These are phyloP conservation scores for Asterella californica DNA, from an alignment of 225 moss, liverwort and hornwort genomes.

Conservation along the genomic window DNA sequence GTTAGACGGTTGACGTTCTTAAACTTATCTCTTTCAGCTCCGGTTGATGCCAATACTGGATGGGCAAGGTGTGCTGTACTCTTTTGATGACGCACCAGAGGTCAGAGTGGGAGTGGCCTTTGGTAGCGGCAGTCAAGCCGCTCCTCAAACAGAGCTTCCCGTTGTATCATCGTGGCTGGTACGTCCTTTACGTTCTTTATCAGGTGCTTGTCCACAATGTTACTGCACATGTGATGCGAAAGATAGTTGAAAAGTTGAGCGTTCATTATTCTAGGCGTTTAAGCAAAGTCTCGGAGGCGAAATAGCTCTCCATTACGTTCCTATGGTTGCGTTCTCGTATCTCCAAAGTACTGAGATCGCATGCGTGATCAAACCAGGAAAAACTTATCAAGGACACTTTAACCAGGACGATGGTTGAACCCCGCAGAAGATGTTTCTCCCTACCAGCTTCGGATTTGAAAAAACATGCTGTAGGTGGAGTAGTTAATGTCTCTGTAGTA, in stretches of 20 bases:
- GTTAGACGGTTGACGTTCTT: not conserved
- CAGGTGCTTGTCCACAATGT: too few species aligned
- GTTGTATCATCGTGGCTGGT: constrained; percentile 91
- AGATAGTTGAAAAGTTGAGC: not conserved
- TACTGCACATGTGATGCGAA: not conserved
- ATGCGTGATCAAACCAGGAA: constrained; percentile 30
- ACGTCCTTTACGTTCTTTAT: constrained; percentile 24
- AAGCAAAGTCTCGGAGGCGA: not conserved
- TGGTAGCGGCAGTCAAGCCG: constrained; percentile 73
- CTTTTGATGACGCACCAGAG: constrained; percentile 70
- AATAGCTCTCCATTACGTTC: not conserved
- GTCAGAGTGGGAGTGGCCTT: constrained; percentile 90
- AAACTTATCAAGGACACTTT: constrained; percentile 45
- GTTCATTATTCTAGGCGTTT: not conserved
- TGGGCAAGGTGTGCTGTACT: constrained; percentile 89
- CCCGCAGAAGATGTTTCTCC: constrained; percentile 47
- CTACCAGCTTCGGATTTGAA: constrained; percentile 47
- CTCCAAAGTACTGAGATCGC: not conserved
- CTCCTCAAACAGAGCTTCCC: constrained; percentile 84
- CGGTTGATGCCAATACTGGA: constrained; percentile 79
- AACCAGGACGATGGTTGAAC: constrained; percentile 52
- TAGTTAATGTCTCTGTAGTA: constrained; percentile 48
- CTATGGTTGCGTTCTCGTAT: not conserved
- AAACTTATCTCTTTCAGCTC: constrained; percentile 49
- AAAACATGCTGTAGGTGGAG: constrained; percentile 50